phyloP scores from a whole-genome alignment of 2,329 filamentous ascomycete genomes.

The Polychaeton citri region DNA sequence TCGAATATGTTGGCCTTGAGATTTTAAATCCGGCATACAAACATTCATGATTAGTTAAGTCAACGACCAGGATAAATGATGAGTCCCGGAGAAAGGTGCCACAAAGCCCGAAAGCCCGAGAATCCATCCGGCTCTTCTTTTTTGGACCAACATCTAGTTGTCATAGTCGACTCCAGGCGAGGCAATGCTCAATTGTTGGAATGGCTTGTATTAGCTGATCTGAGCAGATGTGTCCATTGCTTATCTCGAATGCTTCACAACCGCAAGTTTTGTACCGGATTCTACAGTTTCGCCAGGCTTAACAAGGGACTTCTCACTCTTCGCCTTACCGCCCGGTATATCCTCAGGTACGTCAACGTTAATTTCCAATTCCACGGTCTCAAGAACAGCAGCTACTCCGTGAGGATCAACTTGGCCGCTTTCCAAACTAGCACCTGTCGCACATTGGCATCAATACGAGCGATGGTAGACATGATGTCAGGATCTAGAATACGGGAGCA shows the following conservation, averaged over 20 bases:
- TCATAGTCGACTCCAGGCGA: too few relatives aligned
- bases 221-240: too few relatives aligned
- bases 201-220: too few relatives aligned
- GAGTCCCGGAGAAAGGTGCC: too few relatives aligned
- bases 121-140: too few relatives aligned
- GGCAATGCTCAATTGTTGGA: too few relatives aligned
- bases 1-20: too few relatives aligned
- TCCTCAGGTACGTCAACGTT: constrained; percentile 27
- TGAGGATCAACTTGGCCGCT: constrained; percentile 21
- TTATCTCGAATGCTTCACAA: constrained; percentile 6
- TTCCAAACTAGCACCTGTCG: constrained; percentile 31
- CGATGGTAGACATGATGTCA: constrained; percentile 24
- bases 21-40: too few relatives aligned
- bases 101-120: too few relatives aligned
- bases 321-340: constrained; percentile 9
- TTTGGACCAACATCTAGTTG: too few relatives aligned
- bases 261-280: constrained; percentile 22
- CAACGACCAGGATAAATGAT: too few relatives aligned
- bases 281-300: constrained; percentile 27
- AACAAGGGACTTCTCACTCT: constrained; percentile 29
- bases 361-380: constrained; percentile 36
- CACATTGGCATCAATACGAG: constrained; percentile 33
- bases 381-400: constrained; percentile 27
- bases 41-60: too few relatives aligned
- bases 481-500: constrained; percentile 14